phyloP scores from a whole-genome alignment of 257 asterid genomes.

The Solanum sitiens region DNA sequence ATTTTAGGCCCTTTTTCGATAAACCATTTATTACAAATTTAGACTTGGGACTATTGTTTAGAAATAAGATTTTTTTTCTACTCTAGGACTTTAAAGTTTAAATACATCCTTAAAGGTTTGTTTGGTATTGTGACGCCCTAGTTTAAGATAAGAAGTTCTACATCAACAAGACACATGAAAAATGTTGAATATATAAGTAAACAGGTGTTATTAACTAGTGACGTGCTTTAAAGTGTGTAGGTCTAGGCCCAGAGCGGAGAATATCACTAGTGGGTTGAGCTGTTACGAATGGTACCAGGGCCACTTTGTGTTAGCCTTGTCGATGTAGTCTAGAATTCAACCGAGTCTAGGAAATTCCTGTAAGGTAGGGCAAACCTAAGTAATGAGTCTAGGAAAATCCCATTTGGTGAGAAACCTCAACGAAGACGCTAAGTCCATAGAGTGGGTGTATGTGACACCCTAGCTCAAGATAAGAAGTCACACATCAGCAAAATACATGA shows the following conservation, averaged over 20 bases:
- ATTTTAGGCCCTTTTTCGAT: too few relatives aligned
- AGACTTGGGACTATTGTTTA: not conserved
- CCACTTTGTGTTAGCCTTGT: too few relatives aligned
- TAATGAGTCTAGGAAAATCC: not conserved
- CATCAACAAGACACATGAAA: too few relatives aligned
- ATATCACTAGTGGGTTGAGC: too few relatives aligned
- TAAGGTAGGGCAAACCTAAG: not conserved
- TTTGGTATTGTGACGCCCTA: not conserved
- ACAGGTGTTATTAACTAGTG: fast-evolving
- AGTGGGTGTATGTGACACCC: too few relatives aligned
- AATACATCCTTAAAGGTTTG: not conserved
- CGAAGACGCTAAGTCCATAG: too few relatives aligned
- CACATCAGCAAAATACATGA: too few relatives aligned
- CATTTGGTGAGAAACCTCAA: too few relatives aligned
- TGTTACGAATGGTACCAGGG: too few relatives aligned
- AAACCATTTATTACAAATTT: too few relatives aligned
- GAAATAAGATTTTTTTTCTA: not conserved
- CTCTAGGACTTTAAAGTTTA: not conserved
- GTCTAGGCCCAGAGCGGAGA: fast-evolving
- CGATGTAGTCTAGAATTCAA: not conserved
- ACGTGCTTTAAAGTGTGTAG: fast-evolving
- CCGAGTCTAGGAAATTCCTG: not conserved
- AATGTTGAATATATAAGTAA: too few relatives aligned
- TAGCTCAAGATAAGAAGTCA: too few relatives aligned
- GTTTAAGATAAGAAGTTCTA: fast-evolving